Evolutionary conservation across 441 rosid genomes (phyloP).

Genomic region (Syzygium syzygioides): DNA sequence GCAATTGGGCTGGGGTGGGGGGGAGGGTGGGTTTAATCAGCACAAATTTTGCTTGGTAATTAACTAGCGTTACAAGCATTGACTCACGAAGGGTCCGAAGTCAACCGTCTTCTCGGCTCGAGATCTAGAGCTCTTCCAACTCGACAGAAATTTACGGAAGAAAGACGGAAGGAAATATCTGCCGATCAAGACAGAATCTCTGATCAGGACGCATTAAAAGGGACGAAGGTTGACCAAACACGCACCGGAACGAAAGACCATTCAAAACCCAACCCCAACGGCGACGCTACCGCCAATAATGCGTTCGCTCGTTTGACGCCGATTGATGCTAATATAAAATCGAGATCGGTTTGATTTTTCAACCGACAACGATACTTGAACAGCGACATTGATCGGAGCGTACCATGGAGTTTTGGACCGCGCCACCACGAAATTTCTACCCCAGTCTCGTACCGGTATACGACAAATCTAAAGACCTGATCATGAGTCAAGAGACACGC

Average conservation of each 20-base stretch:
- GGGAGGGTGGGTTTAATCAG: too few species aligned
- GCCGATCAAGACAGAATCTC: neutral
- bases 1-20: too few species aligned
- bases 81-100: neutral
- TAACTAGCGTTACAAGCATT: neutral
- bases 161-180: neutral
- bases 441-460: too few species aligned
- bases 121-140: neutral
- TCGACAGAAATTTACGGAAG: neutral
- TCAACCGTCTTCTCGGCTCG: neutral
- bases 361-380: neutral
- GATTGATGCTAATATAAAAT: neutral
- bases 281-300: neutral
- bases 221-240: neutral
- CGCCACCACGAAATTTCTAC: neutral
- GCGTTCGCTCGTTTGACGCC: neutral
- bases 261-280: neutral
- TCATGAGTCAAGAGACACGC: neutral
- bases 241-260: neutral
- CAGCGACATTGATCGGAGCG: neutral
- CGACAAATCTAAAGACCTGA: rapidly evolving
- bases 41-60: neutral
- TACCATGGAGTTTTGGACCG: neutral
- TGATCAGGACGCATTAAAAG: neutral
- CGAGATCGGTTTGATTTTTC: neutral